A percentile compares a stretch with the other conserved stretches of the same genome.
Conservation (phyloP, 1,139 yeast genomes). For the Taiozyma sp. region DNA sequence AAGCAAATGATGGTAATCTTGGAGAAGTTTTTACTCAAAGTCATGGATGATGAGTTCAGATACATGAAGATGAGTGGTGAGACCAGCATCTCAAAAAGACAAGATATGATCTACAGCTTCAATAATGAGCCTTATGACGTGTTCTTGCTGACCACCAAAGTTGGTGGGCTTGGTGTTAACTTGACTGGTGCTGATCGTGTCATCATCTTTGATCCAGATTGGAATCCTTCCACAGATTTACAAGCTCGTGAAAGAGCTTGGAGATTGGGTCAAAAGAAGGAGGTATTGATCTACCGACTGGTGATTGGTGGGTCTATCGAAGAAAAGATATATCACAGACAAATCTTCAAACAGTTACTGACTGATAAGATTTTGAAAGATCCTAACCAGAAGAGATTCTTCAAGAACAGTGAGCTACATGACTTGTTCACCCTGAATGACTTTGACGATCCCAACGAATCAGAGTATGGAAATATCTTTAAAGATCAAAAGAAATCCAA, state of each 20-base stretch:
- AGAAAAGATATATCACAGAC: conserved; percentile 94
- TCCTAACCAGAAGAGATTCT: conserved; percentile 90
- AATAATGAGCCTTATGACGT: conserved; percentile 57
- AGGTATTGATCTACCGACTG: conserved; percentile 85
- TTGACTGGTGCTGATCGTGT: conserved; percentile 94
- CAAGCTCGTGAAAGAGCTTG: conserved; percentile 98
- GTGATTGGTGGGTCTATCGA: conserved; percentile 97
- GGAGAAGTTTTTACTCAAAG: conserved; percentile 55
- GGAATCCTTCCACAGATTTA: conserved; percentile 97
- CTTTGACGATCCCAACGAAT: conserved; percentile 44
- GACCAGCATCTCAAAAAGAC: conserved; percentile 74
- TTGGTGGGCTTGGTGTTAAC: conserved; percentile 94
- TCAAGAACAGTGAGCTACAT: conserved; percentile 86
- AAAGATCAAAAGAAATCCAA: conserved; percentile 27
- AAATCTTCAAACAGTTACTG: conserved; percentile 89
- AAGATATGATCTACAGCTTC: conserved; percentile 72
- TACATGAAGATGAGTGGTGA: conserved; percentile 93
- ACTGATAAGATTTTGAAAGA: conserved; percentile 93
- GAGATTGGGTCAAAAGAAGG: conserved; percentile 92
- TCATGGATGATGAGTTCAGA: conserved; percentile 32
- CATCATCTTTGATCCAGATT: conserved; percentile 92
- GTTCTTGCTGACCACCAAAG: conserved; percentile 85
- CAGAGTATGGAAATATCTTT: conserved; percentile 13
- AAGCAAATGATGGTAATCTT: conserved; percentile 89
- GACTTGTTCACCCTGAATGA: conserved; percentile 85